These are phyloP conservation scores for Boechera stricta DNA, from an alignment of 345 rosid genomes.

Conservation along the genomic window DNA sequence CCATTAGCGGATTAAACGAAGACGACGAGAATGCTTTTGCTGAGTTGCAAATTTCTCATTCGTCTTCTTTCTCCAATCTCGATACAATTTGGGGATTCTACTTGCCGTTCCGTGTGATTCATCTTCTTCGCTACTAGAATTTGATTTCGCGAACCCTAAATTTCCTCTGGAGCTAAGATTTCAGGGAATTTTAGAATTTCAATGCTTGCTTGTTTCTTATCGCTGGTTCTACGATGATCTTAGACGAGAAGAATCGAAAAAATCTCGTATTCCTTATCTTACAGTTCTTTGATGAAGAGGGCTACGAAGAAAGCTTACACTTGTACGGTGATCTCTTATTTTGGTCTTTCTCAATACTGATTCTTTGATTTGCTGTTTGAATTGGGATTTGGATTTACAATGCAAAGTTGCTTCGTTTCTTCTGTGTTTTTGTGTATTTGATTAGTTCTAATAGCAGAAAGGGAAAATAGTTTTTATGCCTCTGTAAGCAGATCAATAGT, in stretches of 20 bases:
- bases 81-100: background rate
- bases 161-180: conserved; percentile 2
- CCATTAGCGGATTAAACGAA: conserved; percentile 42
- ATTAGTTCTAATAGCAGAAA: no score
- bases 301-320: conserved; percentile 40
- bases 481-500: background rate
- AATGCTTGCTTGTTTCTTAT: conserved; percentile 7
- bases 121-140: background rate
- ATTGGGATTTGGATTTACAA: background rate
- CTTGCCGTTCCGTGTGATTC: conserved; percentile 9
- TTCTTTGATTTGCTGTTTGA: background rate
- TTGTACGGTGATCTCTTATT: conserved; percentile 28
- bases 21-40: conserved; percentile 27
- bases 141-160: conserved; percentile 15
- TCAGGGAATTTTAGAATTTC: background rate
- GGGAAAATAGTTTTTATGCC: no score
- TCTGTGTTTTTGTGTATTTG: background rate
- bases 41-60: conserved; percentile 9
- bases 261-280: conserved; percentile 41
- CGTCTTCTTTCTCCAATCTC: conserved; percentile 24
- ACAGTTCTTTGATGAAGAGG: conserved; percentile 45
- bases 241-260: conserved; percentile 37
- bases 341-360: background rate
- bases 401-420: conserved; percentile 1
- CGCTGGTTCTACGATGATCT: conserved; percentile 26